Conservation (phyloP, 768 basidiomycete species). For the Lactifluus hygrophoroides region DNA sequence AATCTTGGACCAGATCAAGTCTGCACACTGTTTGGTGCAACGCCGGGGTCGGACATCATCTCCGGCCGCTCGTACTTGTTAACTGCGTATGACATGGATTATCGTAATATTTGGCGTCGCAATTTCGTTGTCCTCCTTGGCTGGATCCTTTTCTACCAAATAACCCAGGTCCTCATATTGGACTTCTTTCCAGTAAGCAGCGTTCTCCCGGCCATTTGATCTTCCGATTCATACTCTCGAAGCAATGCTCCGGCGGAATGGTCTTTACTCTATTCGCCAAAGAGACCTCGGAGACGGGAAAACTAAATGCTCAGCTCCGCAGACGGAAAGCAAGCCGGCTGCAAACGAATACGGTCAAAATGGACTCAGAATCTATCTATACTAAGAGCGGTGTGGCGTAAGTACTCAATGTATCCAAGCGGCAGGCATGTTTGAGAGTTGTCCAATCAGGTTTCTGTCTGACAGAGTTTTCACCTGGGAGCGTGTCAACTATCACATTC, state of each 20-base stretch:
- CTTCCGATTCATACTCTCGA: neutral
- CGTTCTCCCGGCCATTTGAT: neutral
- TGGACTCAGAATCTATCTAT: neutral
- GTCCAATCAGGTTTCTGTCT: neutral
- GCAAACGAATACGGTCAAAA: constrained; percentile 18
- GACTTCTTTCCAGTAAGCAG: constrained; percentile 52
- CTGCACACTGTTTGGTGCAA: constrained; percentile 67
- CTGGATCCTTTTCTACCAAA: constrained; percentile 63
- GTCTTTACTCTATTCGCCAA: constrained; percentile 47
- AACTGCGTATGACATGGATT: constrained; percentile 42
- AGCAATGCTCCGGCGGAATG: constrained; percentile 15
- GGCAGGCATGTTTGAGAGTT: neutral
- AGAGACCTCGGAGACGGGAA: constrained; percentile 45
- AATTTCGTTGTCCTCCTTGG: constrained; percentile 65
- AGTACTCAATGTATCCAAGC: neutral
- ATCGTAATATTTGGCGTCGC: constrained; percentile 51
- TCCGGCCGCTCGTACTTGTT: constrained; percentile 54
- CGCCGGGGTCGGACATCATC: constrained; percentile 46
- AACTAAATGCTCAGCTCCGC: constrained; percentile 43
- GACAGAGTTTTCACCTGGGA: constrained; percentile 73
- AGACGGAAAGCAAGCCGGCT: constrained; percentile 40
- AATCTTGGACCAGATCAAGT: constrained; percentile 59
- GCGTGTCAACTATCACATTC: constrained; percentile 66
- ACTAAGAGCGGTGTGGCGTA: neutral
- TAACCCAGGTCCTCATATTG: constrained; percentile 57